Evolutionary conservation across 495 filamentous ascomycete genomes (phyloP), one percentile per base, ranked within the genome.

Genomic region (Polyplosphaeria fusca): DNA sequence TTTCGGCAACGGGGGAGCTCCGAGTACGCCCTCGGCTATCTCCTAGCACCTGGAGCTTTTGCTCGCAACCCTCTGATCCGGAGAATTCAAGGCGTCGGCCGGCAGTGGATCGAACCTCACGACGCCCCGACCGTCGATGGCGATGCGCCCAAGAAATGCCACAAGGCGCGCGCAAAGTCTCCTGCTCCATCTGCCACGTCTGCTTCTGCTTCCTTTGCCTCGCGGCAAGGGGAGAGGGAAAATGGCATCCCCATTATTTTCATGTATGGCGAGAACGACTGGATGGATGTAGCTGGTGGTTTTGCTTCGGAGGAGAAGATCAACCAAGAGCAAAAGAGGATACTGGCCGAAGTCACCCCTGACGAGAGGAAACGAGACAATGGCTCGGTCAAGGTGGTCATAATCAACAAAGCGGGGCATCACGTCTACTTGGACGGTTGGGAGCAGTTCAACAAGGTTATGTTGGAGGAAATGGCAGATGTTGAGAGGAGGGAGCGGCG

Each of bases 241-340:
- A 86, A 79, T 2, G 92, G 91, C 3, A 75, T 90, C 47, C 93
- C 93, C 0, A 76, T 96, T 26, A 80, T 96, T 11, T 80, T 97
- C 64, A 88, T 96, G 85, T 98, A 98, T 65, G 93, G 93, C 51
- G 90, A 95, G 64, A 82, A 91, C 64, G 93, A 98, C 75, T 98
- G 93, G 93, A 97, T 98, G 93, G 94, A 97, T 63, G 82, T 92
- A 12, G 80, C 81, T 0, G 94, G 92, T 14, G 93, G 93, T 1
- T 85, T 81, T 56, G 89, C 88, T 0, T 84, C 91, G 0, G 81
- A 86, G 64, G 78, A 89, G 71, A 93, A 88, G 73, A 77, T 96
- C 13, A 82, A 85, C 56, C 80, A 88, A 57, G 82, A 85, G 57
- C 80, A 79, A 55, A 73, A 71, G 19, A 77, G 79, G 47, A 74